Conservation (phyloP, 192 early-diverging fungal genomes). For the Pilobolus umbonatus region DNA sequence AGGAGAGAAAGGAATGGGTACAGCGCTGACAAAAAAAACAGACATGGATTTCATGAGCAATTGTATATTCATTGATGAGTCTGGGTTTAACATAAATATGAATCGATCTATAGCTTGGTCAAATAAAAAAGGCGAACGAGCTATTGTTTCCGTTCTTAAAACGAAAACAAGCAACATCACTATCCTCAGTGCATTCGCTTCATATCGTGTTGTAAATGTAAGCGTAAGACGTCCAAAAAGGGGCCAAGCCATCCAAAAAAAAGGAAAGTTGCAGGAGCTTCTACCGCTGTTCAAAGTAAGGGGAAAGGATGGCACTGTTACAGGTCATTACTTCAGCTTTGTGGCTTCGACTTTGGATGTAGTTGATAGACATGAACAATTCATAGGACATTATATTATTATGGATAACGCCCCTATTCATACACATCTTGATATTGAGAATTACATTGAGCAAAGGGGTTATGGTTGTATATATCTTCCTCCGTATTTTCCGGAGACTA, state of each 20-base stretch:
- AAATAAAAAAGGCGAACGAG: background rate
- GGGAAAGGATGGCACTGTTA: slow-evolving; percentile 7
- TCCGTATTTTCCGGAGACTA: slow-evolving; percentile 9
- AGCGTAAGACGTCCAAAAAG: slow-evolving; percentile 10
- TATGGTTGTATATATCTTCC: slow-evolving; percentile 14
- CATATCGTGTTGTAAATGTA: background rate
- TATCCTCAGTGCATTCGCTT: background rate
- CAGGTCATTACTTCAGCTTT: slow-evolving; percentile 2
- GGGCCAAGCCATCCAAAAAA: background rate
- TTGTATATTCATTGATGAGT: slow-evolving; percentile 2
- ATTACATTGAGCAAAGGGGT: background rate
- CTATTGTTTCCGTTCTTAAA: background rate
- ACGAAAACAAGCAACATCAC: slow-evolving; percentile 6
- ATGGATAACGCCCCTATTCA: too few species aligned
- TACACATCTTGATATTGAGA: background rate
- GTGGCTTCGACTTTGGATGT: slow-evolving; percentile 8
- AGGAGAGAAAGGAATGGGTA: slow-evolving; percentile 4
- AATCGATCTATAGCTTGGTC: slow-evolving; percentile 7
- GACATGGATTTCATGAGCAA: slow-evolving; percentile 11
- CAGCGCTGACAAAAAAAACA: too few species aligned
- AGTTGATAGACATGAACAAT: slow-evolving; percentile 3
- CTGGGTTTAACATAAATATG: slow-evolving; percentile 10
- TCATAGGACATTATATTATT: slow-evolving; percentile 6
- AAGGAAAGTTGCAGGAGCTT: slow-evolving; percentile 3
- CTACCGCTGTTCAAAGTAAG: background rate